Conservation (phyloP, 768 basidiomycete genomes). For the Serendipita indica region DNA sequence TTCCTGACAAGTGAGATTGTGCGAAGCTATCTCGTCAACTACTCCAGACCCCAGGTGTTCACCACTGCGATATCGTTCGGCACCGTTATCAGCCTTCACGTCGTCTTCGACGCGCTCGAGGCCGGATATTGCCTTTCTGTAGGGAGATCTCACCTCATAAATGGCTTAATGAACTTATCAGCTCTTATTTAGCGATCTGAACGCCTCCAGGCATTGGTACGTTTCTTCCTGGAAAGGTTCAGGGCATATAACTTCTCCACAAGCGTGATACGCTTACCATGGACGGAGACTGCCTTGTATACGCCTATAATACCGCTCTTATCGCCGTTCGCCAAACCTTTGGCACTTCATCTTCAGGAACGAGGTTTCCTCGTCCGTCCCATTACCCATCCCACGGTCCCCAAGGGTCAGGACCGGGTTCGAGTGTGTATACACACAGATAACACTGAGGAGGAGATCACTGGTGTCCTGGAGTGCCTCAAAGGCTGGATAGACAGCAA, state of each 20-base stretch:
- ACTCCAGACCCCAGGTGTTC: slow-evolving; percentile 81
- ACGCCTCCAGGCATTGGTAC: slow-evolving; percentile 22
- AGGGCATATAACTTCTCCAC: slow-evolving; percentile 19
- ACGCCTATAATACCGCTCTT: slow-evolving; percentile 80
- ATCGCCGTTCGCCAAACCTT: slow-evolving; percentile 57
- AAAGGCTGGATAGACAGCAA: slow-evolving; percentile 18
- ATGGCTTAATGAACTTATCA: not conserved
- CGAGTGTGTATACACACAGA: slow-evolving; percentile 78
- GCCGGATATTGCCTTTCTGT: slow-evolving; percentile 51
- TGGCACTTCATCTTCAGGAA: slow-evolving; percentile 48
- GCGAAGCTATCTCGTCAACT: slow-evolving; percentile 78
- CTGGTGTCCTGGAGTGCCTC: slow-evolving; percentile 37
- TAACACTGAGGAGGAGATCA: slow-evolving; percentile 51
- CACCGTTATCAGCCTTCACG: slow-evolving; percentile 59
- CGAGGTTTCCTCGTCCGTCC: slow-evolving; percentile 45
- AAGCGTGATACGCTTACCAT: slow-evolving; percentile 6
- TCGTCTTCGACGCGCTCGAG: slow-evolving; percentile 65
- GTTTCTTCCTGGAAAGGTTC: slow-evolving; percentile 10
- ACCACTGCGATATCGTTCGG: slow-evolving; percentile 72
- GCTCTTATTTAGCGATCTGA: slow-evolving; percentile 20
- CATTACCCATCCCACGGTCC: slow-evolving; percentile 81
- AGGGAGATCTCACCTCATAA: slow-evolving; percentile 16
- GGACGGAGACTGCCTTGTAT: slow-evolving; percentile 19
- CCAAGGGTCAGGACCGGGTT: slow-evolving; percentile 70
- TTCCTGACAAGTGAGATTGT: slow-evolving; percentile 56